Base-by-base conservation (phyloP, 306 rosid genomes). In the Amphicarpaea edgeworthii region DNA sequence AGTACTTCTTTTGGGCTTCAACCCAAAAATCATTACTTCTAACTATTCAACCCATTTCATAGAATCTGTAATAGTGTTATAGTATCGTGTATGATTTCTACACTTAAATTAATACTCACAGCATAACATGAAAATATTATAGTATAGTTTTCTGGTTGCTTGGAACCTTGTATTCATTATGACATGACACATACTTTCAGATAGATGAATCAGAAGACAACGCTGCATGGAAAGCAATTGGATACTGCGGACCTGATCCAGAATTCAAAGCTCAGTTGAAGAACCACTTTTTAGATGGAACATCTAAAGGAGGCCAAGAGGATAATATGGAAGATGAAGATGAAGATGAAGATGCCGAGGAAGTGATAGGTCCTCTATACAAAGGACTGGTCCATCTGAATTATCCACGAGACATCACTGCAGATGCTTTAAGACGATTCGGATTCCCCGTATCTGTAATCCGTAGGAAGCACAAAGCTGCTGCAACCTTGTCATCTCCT, bases 171-270 rank as follows among this genome's bases (percentile, higher is more conserved):
- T 47, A 65, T 24, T 71, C 12, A 65, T 47, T 24, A 58, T 76
- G 67, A 9, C 12, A 62, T 17, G 34, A 23, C 12, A 71, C 42
- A 32, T 34, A 47, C 17, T 78, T 69, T 67, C 87, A 92, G 97
- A 14, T 88, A 58, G 90, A 92, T 71, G 92, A 87, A 63, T 80
- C 90, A 70, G 81, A 78, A 41, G 85, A 86, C 1, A 92, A 90
- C 70, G 3, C 26, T 26, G 58, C 93, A 77, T 92, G 97, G 97
- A 83, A 86, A 57, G 97, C 97, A 68, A 90, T 92, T 20, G 92
- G 89, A 66, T 92, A 92, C 42, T 61, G 72, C 1, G 93, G 97
- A 72, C 89, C 92, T 8, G 93, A 92, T 46, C 92, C 90, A 50
- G 83, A 87, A 17, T 87, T 86, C 85, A 87, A 73, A 57, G 68